Percentiles rank a stretch among this genome's conserved stretches.
Conservation (phyloP, 495 filamentous ascomycete genomes). For the Cercophora scortea region DNA sequence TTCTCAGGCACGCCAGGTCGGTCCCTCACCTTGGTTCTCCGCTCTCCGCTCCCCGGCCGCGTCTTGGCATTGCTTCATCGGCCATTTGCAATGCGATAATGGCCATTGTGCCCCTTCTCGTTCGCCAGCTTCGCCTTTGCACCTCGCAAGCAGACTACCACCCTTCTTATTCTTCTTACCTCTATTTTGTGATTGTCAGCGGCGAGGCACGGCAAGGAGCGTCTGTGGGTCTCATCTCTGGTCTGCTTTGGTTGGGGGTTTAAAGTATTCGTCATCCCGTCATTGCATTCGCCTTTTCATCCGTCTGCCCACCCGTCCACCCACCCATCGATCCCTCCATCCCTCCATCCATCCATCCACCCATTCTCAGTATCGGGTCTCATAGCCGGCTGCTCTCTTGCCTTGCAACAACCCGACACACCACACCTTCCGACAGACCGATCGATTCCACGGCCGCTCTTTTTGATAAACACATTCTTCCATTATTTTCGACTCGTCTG, state of each 20-base stretch:
- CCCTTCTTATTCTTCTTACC: background rate
- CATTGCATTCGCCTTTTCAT: background rate
- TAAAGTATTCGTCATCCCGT: background rate
- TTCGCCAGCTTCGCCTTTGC: background rate
- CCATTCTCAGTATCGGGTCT: background rate
- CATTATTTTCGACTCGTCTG: too few species aligned
- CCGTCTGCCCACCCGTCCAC: background rate
- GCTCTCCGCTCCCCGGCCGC: too few species aligned
- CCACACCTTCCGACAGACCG: too few species aligned
- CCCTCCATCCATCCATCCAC: background rate
- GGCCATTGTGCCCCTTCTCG: background rate
- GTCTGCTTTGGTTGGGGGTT: too few species aligned
- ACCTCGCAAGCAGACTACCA: too few species aligned
- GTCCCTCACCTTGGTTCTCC: slow-evolving; percentile 3
- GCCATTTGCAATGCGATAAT: slow-evolving; percentile 13
- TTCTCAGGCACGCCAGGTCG: too few species aligned
- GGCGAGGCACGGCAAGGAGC: too few species aligned
- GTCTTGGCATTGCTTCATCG: slow-evolving; percentile 22
- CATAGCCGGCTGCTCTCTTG: background rate
- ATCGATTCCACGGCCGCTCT: too few species aligned
- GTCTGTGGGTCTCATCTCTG: too few species aligned
- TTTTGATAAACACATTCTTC: too few species aligned
- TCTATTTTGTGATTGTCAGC: background rate
- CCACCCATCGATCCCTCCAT: background rate
- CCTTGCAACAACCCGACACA: too few species aligned